Percentiles rank a stretch among this genome's conserved stretches.
These are phyloP conservation scores for Hericium rajendrae DNA, from an alignment of 768 basidiomycete genomes.

Conservation along the genomic window DNA sequence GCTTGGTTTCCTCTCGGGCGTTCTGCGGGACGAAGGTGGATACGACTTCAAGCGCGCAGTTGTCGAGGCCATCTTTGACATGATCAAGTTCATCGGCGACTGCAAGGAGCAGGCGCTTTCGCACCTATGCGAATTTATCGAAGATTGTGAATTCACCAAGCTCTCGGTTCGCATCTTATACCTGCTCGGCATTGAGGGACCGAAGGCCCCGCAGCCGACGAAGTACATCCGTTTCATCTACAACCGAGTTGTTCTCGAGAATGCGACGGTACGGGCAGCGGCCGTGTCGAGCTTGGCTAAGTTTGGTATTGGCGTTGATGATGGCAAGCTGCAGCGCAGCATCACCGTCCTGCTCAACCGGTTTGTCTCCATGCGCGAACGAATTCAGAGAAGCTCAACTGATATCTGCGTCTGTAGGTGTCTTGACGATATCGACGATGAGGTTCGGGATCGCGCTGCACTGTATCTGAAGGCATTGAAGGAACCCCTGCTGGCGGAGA, in stretches of 20 bases:
- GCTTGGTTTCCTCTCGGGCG: constrained; percentile 94
- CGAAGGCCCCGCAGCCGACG: constrained; percentile 90
- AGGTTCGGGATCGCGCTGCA: constrained; percentile 95
- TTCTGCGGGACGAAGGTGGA: constrained; percentile 95
- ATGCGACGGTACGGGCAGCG: constrained; percentile 93
- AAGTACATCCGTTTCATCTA: constrained; percentile 99
- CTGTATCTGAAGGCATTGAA: constrained; percentile 83
- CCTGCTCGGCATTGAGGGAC: constrained; percentile 91
- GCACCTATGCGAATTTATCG: constrained; percentile 98
- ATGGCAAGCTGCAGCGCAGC: constrained; percentile 71
- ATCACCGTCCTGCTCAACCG: constrained; percentile 80
- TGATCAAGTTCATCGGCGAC: constrained; percentile 96
- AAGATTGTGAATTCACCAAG: constrained; percentile 99
- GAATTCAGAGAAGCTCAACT: constrained; percentile 1
- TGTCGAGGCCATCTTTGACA: constrained; percentile 99
- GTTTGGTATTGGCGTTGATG: constrained; percentile 77
- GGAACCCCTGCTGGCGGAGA: constrained; percentile 70
- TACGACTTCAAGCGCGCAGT: constrained; percentile 99
- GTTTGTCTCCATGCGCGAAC: constrained; percentile 29
- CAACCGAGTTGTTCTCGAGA: constrained; percentile 97
- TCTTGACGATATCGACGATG: constrained; percentile 96
- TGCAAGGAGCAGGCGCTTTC: constrained; percentile 97
- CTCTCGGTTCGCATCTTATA: constrained; percentile 95
- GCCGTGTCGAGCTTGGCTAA: constrained; percentile 93
- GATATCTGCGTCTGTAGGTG: constrained; percentile 42